phyloP scores from a whole-genome alignment of 306 rosid genomes.

The Dalbergia cultrata region DNA sequence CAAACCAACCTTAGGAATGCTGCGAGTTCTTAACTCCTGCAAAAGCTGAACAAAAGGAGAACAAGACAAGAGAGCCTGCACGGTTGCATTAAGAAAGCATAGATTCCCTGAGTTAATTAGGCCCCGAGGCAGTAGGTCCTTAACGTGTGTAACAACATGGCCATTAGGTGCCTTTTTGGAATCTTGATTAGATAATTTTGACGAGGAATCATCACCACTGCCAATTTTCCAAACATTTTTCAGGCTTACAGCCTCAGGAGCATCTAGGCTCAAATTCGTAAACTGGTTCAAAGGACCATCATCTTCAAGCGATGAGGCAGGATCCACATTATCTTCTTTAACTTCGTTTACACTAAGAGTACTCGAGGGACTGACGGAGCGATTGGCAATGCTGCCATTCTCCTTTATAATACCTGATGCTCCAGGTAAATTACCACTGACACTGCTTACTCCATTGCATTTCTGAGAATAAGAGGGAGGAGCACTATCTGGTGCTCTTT shows the following conservation, averaged over 20 bases:
- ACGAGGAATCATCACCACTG: slow-evolving; percentile 43
- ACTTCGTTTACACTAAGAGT: slow-evolving; percentile 50
- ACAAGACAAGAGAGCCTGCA: slow-evolving; percentile 94
- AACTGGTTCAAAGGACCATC: slow-evolving; percentile 57
- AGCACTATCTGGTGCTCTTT: slow-evolving; percentile 43
- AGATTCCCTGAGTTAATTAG: slow-evolving; percentile 86
- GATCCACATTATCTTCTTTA: slow-evolving; percentile 10
- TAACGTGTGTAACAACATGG: slow-evolving; percentile 48
- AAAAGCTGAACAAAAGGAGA: slow-evolving; percentile 85
- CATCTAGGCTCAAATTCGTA: slow-evolving; percentile 58
- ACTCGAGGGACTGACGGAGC: slow-evolving; percentile 25
- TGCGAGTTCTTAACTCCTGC: slow-evolving; percentile 67
- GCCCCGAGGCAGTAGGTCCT: slow-evolving; percentile 76
- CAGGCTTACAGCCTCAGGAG: slow-evolving; percentile 48
- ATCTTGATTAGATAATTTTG: slow-evolving; percentile 45
- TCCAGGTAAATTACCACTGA: slow-evolving; percentile 38
- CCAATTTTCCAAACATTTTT: slow-evolving; percentile 51
- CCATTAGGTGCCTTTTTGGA: slow-evolving; percentile 57
- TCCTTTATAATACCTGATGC: slow-evolving; percentile 50
- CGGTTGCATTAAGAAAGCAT: slow-evolving; percentile 88
- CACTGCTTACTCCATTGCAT: slow-evolving; percentile 52
- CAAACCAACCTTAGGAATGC: slow-evolving; percentile 72
- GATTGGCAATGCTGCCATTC: slow-evolving; percentile 58
- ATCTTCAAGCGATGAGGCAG: slow-evolving; percentile 37
- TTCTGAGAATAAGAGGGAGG: slow-evolving; percentile 46